Evolutionary conservation across 148 eudicot species (phyloP).

Genomic region (Cornus kousa): DNA sequence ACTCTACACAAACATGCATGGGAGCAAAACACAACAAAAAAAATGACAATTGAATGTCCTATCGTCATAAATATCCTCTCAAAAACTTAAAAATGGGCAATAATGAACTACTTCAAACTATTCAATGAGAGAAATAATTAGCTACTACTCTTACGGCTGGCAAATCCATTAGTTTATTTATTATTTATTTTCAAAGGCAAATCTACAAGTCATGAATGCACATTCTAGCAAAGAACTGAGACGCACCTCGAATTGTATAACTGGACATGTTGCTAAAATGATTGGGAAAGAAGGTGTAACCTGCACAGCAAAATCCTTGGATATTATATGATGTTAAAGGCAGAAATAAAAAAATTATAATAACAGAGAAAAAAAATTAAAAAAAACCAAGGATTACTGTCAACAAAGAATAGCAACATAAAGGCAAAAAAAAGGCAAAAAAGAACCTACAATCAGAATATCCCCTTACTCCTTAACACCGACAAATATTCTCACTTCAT

Average conservation of each 20-base stretch:
- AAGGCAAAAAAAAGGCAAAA: neutral
- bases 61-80: neutral
- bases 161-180: neutral
- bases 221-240: constrained; percentile 7
- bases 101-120: neutral
- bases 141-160: neutral
- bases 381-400: too few species aligned
- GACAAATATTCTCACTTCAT: neutral
- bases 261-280: constrained; percentile 61
- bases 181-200: constrained; percentile 1
- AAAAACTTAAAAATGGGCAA: neutral
- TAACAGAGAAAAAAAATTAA: neutral
- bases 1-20: neutral
- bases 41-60: neutral
- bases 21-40: neutral
- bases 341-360: neutral
- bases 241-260: constrained; percentile 86
- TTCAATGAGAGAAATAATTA: neutral
- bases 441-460: neutral
- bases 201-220: neutral
- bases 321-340: constrained; percentile 6
- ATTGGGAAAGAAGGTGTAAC: constrained; percentile 92
- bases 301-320: constrained; percentile 37
- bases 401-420: constrained; percentile 1
- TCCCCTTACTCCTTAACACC: neutral